Conservation (phyloP, 108 stramenopile genomes). For the Cyclotella choctawhatcheeana region DNA sequence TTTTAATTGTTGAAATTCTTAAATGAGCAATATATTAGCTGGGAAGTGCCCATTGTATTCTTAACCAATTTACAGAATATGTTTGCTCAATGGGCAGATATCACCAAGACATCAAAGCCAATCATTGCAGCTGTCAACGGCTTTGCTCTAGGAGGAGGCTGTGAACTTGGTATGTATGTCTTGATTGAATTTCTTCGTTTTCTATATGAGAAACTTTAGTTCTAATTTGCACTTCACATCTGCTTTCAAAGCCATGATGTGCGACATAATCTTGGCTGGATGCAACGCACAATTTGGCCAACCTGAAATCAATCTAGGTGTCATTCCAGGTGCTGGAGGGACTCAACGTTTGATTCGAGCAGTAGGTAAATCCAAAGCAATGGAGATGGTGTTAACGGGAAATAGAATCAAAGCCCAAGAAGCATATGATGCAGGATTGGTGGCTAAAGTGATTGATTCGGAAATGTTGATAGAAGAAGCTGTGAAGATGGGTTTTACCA, state of each 20-base stretch:
- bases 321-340: slow-evolving; percentile 96
- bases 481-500: slow-evolving; percentile 87
- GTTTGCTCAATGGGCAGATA: slow-evolving; percentile 92
- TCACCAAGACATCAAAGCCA: slow-evolving; percentile 84
- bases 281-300: slow-evolving; percentile 96
- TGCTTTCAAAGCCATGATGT: slow-evolving; percentile 95
- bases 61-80: slow-evolving; percentile 62
- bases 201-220: no score
- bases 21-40: background rate
- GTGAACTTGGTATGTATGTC: slow-evolving; percentile 73
- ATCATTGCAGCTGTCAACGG: slow-evolving; percentile 97
- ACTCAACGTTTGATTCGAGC: slow-evolving; percentile 96
- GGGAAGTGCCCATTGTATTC: background rate
- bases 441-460: slow-evolving; percentile 86
- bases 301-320: slow-evolving; percentile 98
- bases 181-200: background rate
- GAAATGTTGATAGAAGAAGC: slow-evolving; percentile 87
- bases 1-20: background rate
- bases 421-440: slow-evolving; percentile 89
- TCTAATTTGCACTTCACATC: no score
- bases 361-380: slow-evolving; percentile 98
- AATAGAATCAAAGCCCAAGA: slow-evolving; percentile 91
- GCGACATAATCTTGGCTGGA: slow-evolving; percentile 96
- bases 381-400: slow-evolving; percentile 97
- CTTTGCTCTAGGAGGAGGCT: slow-evolving; percentile 97